Conservation (phyloP, 1,284 basidiomycete species). For the Xerocomus nothofagi region DNA sequence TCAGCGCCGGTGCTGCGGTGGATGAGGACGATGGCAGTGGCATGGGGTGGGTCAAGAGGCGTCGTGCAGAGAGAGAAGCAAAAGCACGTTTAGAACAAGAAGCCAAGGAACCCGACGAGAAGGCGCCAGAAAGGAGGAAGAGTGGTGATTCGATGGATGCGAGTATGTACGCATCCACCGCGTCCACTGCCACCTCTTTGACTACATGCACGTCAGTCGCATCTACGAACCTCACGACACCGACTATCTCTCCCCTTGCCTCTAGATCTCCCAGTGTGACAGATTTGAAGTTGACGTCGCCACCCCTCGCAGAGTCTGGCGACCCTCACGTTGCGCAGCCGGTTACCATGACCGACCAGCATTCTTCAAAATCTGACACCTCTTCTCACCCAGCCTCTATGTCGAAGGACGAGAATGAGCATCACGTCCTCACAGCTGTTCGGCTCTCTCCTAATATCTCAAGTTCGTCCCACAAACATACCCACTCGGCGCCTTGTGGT, state of each 20-base stretch:
- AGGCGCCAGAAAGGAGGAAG: constrained; percentile 23
- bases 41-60: constrained; percentile 66
- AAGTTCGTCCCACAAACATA: constrained; percentile 10
- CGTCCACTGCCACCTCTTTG: constrained; percentile 28
- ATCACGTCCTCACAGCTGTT: constrained; percentile 27
- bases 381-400: background rate
- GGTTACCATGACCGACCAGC: background rate
- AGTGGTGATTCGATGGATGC: constrained; percentile 28
- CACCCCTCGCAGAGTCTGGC: constrained; percentile 1
- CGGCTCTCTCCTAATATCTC: constrained; percentile 20
- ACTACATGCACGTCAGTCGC: constrained; percentile 24
- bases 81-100: constrained; percentile 40
- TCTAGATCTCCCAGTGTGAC: constrained; percentile 31
- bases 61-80: constrained; percentile 53
- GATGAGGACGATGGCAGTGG: constrained; percentile 73
- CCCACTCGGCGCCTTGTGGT: background rate
- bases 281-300: constrained; percentile 16
- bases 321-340: background rate
- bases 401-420: constrained; percentile 22
- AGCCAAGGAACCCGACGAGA: constrained; percentile 18
- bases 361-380: background rate
- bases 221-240: constrained; percentile 22
- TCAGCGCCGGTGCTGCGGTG: constrained; percentile 19
- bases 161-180: constrained; percentile 26
- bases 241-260: constrained; percentile 19